Base-by-base conservation (phyloP, 1,284 basidiomycete genomes). In the Pyrrhoderma noxium region DNA sequence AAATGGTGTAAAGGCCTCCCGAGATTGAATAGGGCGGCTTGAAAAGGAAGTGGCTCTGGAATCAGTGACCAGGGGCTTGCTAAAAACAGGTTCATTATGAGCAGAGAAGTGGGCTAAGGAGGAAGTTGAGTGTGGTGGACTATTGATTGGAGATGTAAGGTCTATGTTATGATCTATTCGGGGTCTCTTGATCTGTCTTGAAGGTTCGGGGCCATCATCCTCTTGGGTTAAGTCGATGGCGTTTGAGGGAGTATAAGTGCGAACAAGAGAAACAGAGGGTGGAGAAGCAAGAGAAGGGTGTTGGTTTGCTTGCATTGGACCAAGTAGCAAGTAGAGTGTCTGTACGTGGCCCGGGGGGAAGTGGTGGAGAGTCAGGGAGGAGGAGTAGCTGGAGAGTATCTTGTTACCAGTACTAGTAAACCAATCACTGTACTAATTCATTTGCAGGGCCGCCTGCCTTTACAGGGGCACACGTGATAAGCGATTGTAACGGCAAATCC, bases 141-240 rank as follows among this genome's bases (percentile, higher is more conserved):
- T 50, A 51, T 40, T 48, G 46, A 46, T 52, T 13, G 51, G 41
- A 13, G 56, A 39, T 41, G 60, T 39, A 55, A 55, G 39, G 23
- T 23, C 22, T 8, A 37, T 38, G 42, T 54, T 35, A 13, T 47
- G 42, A 44, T 72, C 72, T 47, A 67, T 62, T 49, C 72, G 68
- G 34, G 63, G 61, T 54, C 73, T 73, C 62, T 73, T 75, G 55
- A 60, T 55, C 52, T 57, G 64, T 62, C 67, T 60, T 34, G 62
- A 57, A 37, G 65, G 61, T 56, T 73, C 71, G 8, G n/a, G 38
- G 21, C 21, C 8, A 59, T 77, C 75, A 62, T 79, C 79, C 62
- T 80, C 79, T 47, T 68, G 65, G n/a, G 80, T 82, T 55, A 82
- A 70, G 69, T 82, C 80, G 59, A 82, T 82, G 57, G 70, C 73